Percentiles rank a stretch among this genome's conserved stretches.
Conservation (phyloP, 2,329 filamentous ascomycete genomes). For the Didymella glomerata region DNA sequence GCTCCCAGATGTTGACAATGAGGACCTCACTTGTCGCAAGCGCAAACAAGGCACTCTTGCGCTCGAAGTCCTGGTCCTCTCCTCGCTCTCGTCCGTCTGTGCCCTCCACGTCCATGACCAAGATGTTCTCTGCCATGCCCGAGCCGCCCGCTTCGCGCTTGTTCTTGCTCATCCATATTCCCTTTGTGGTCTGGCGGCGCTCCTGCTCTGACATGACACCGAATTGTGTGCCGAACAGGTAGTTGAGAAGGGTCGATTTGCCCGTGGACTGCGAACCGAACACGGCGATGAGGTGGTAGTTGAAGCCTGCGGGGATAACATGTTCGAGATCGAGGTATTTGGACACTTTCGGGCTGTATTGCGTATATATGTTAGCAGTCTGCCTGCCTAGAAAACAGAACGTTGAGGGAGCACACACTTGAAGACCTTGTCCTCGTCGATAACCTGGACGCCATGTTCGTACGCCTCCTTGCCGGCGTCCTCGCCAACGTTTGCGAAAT, state of each 20-base stretch:
- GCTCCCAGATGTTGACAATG: constrained; percentile 99
- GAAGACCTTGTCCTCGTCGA: constrained; percentile 96
- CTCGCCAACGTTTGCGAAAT: constrained; percentile 77
- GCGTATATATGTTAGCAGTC: constrained; percentile 32
- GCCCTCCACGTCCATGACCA: constrained; percentile 99
- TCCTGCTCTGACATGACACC: constrained; percentile 97
- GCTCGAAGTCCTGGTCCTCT: constrained; percentile 98
- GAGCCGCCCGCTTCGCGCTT: constrained; percentile 65
- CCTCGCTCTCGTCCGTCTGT: constrained; percentile 95
- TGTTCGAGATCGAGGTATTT: constrained; percentile 82
- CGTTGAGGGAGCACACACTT: constrained; percentile 69
- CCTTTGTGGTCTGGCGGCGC: constrained; percentile 95
- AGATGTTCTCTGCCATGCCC: constrained; percentile 93
- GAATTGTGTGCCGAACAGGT: constrained; percentile 94
- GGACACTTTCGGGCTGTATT: constrained; percentile 73
- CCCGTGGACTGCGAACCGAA: constrained; percentile 99
- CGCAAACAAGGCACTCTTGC: constrained; percentile 96
- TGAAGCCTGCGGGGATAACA: constrained; percentile 90
- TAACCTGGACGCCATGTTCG: constrained; percentile 94
- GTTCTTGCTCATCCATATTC: constrained; percentile 99
- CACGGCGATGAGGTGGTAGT: constrained; percentile 98
- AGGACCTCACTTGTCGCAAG: constrained; percentile 97
- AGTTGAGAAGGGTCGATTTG: constrained; percentile 95
- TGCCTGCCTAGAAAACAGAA: constrained; percentile 1
- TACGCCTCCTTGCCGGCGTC: constrained; percentile 72